A percentile compares a stretch with the other conserved stretches of the same genome.
phyloP scores from a whole-genome alignment of 805 yeast species.

The Yarrowia sp. region DNA sequence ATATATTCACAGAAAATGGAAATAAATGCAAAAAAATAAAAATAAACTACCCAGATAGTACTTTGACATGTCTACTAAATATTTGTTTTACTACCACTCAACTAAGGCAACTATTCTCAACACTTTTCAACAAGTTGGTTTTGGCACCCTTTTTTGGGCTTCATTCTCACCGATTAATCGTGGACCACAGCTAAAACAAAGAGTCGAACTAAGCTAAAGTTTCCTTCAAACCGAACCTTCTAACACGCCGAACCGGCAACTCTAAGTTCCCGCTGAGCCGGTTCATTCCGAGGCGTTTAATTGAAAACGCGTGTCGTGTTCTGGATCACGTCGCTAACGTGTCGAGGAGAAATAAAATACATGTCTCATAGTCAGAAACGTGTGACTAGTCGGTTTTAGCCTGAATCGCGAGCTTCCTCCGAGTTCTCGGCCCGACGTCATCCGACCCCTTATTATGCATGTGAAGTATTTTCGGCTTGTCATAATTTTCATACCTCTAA shows the following conservation, averaged over 20 bases:
- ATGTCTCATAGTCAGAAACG: too few species aligned
- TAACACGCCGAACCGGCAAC: background rate
- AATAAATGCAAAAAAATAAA: too few species aligned
- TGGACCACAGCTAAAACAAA: background rate
- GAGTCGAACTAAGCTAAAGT: background rate
- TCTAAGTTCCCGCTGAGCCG: background rate
- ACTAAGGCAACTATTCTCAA: background rate
- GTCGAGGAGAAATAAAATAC: too few species aligned
- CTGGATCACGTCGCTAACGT: too few species aligned
- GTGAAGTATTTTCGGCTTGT: background rate
- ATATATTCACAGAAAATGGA: too few species aligned
- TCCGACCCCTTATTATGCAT: background rate
- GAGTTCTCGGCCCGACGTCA: too few species aligned
- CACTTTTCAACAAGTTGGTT: background rate
- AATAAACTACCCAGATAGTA: too few species aligned
- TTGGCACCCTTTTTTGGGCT: background rate
- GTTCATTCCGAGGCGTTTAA: background rate
- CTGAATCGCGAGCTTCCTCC: too few species aligned
- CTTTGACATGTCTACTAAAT: too few species aligned
- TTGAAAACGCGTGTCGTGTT: slow-evolving; percentile 1
- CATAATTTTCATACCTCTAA: too few species aligned
- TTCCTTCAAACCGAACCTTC: background rate
- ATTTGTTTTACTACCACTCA: too few species aligned
- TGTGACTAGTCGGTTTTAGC: too few species aligned
- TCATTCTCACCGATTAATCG: background rate